Percentiles rank a stretch among this genome's conserved stretches.
Evolutionary conservation across 192 early-diverging fungal species (phyloP).

Genomic region (Coemansia sp.): DNA sequence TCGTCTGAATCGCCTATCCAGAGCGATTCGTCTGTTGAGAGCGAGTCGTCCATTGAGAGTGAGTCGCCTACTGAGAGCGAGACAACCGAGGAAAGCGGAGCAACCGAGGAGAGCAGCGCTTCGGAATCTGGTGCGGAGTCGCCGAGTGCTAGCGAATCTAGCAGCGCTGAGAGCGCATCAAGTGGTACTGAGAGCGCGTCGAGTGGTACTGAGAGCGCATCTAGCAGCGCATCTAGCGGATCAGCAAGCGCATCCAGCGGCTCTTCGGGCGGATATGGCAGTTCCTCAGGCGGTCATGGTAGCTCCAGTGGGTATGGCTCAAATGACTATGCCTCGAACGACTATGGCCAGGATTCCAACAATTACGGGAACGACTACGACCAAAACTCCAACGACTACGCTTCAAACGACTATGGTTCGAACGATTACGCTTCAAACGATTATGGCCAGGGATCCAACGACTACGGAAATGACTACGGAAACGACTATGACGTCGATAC

Average conservation of each 20-base stretch:
- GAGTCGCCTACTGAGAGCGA: no score
- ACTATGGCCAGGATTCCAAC: not conserved
- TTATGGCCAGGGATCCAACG: conserved; percentile 12
- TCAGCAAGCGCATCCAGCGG: not conserved
- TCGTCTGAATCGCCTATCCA: conserved; percentile 7
- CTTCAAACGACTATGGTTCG: no score
- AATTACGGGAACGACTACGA: no score
- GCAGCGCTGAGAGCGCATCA: no score
- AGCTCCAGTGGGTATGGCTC: no score
- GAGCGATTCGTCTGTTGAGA: not conserved
- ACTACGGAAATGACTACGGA: conserved; percentile 7
- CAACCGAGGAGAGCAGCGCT: no score
- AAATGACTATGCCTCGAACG: no score
- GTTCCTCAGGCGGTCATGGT: no score
- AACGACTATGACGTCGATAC: conserved; percentile 13
- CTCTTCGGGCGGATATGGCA: not conserved
- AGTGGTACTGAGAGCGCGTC: no score
- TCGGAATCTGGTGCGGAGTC: not conserved
- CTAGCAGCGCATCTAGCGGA: not conserved
- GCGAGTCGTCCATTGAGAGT: not conserved
- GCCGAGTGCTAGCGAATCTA: not conserved
- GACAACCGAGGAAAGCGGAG: no score
- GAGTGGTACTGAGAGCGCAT: no score
- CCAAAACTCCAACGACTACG: no score
- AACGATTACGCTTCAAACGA: conserved; percentile 17